Percentiles rank a stretch among this genome's conserved stretches.
Conservation (phyloP, 83 land plant species). For the Isoetes engelmannii region DNA sequence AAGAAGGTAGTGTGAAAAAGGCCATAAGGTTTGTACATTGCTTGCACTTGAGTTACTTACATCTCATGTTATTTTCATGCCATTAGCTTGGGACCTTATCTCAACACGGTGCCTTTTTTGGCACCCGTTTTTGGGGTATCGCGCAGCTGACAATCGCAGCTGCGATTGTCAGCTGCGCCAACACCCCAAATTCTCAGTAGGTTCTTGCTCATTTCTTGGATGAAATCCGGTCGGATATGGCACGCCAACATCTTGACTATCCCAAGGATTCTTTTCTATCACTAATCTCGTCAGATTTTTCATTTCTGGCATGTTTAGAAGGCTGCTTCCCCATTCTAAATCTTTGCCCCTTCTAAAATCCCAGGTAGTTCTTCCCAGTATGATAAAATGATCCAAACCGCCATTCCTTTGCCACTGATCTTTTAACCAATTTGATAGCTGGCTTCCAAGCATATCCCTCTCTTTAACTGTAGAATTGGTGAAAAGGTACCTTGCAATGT, state of each 20-base stretch:
- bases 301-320: slow-evolving; percentile 11
- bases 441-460: slow-evolving; percentile 1
- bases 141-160: too few species aligned
- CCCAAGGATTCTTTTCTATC: slow-evolving; percentile 27
- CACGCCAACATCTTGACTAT: slow-evolving; percentile 12
- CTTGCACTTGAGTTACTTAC: too few species aligned
- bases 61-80: too few species aligned
- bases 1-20: too few species aligned
- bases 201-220: slow-evolving; percentile 13
- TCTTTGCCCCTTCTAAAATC: slow-evolving; percentile 4
- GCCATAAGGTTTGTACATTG: too few species aligned
- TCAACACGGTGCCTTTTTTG: too few species aligned
- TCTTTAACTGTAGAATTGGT: neutral
- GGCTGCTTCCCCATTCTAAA: slow-evolving; percentile 20
- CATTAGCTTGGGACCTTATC: too few species aligned
- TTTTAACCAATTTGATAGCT: neutral
- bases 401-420: neutral
- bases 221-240: slow-evolving; percentile 30
- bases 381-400: slow-evolving; percentile 4
- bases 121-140: too few species aligned
- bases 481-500: slow-evolving; percentile 19
- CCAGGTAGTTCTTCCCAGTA: slow-evolving; percentile 8
- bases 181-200: too few species aligned
- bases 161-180: too few species aligned
- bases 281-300: slow-evolving; percentile 17